Evolutionary conservation across 164 flowering plant species (phyloP).

Genomic region (Macadamia tetraphylla): DNA sequence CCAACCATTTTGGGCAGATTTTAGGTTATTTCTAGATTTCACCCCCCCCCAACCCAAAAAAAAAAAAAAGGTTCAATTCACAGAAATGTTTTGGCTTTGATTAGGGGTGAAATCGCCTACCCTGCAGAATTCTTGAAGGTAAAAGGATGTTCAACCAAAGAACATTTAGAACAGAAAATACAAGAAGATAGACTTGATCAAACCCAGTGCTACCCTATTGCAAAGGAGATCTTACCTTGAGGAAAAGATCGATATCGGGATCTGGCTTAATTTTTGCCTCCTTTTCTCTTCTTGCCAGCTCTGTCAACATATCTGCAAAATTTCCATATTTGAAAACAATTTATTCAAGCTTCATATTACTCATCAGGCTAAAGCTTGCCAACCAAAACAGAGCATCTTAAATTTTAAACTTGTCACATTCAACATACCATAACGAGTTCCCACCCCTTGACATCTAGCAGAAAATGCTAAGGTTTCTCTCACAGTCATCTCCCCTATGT

Average conservation of each 20-base stretch:
- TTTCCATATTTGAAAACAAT: neutral
- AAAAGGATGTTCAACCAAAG: no score
- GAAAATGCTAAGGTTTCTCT: slow-evolving; percentile 55
- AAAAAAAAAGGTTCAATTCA: no score
- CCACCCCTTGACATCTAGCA: slow-evolving; percentile 64
- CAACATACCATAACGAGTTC: slow-evolving; percentile 43
- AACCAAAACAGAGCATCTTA: neutral
- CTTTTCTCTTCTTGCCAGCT: slow-evolving; percentile 65
- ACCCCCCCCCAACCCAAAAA: no score
- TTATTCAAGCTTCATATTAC: neutral
- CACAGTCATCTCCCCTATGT: slow-evolving; percentile 59
- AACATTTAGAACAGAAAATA: neutral
- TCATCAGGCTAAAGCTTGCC: neutral
- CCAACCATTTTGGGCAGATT: no score
- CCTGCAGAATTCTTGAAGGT: no score
- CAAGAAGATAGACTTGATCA: neutral
- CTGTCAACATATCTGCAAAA: slow-evolving; percentile 57
- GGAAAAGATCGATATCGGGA: slow-evolving; percentile 59
- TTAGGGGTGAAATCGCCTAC: no score
- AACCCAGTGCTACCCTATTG: no score
- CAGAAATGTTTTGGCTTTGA: no score
- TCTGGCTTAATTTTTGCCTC: slow-evolving; percentile 64
- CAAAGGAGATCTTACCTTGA: slow-evolving; percentile 45
- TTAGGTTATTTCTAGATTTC: no score
- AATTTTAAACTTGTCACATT: no score